phyloP scores from a whole-genome alignment of 495 filamentous ascomycete genomes.

The Daldinia loculata region DNA sequence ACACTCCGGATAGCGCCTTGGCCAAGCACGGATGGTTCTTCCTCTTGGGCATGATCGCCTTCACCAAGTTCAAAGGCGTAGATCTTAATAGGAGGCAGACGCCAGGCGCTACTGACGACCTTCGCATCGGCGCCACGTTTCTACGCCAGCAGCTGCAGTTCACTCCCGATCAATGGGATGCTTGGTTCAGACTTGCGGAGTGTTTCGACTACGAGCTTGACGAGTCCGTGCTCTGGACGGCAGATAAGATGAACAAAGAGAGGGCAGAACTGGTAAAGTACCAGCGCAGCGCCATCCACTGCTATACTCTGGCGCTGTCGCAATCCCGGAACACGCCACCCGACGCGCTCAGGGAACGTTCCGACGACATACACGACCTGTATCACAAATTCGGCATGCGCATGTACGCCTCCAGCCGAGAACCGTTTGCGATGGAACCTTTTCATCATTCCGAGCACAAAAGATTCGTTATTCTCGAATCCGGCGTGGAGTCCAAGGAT shows the following conservation, averaged over 20 bases:
- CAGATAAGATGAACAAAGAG: conserved; percentile 93
- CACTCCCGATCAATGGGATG: conserved; percentile 86
- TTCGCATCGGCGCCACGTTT: conserved; percentile 82
- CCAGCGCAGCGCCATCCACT: conserved; percentile 88
- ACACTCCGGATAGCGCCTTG: conserved; percentile 61
- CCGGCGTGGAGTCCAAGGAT: conserved; percentile 70
- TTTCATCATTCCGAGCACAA: conserved; percentile 78
- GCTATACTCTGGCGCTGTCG: conserved; percentile 89
- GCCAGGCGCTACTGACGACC: conserved; percentile 81
- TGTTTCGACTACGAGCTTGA: conserved; percentile 91
- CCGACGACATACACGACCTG: conserved; percentile 77
- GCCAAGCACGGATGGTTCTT: conserved; percentile 93
- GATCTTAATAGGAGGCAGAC: conserved; percentile 76
- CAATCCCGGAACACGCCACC: conserved; percentile 68
- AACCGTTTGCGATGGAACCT: conserved; percentile 89
- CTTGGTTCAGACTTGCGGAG: conserved; percentile 94
- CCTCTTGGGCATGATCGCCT: conserved; percentile 82
- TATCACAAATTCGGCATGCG: conserved; percentile 91
- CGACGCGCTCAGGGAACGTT: conserved; percentile 68
- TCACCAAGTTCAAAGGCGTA: conserved; percentile 83
- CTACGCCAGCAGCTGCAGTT: conserved; percentile 88
- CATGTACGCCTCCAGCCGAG: conserved; percentile 87
- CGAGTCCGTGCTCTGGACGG: conserved; percentile 91
- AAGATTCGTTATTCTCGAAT: conserved; percentile 75
- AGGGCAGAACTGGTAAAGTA: conserved; percentile 74